Base-by-base conservation (phyloP, 164 flowering plant species). In the Piper betle region DNA sequence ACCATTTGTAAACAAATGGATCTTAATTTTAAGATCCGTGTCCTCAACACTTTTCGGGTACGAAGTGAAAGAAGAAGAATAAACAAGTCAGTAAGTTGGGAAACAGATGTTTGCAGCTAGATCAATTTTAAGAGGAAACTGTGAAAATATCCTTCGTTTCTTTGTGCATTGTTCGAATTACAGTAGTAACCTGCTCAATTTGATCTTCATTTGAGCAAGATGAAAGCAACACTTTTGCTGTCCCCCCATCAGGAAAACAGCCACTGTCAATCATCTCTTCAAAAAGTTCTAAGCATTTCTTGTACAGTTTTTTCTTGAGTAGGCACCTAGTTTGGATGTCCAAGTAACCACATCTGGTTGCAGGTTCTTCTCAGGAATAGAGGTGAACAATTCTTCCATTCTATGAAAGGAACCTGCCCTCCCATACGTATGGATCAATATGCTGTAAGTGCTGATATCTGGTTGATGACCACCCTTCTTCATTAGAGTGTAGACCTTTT, bases 241-340 rank as follows among this genome's bases (percentile, higher is more conserved):
- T 88, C 62, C 96, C 96, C 42, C 84, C 94, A 71, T 91, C 97
- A 0, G 96, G 96, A 39, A 77, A 82, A 69, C 96, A 88, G 39
- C 96, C 96, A 41, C 86, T 67, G 68, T 85, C 91, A 42, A 91
- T 80, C 97, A 91, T 91, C 57, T 88, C 88, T 70, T 91, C 97
- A 42, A 91, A 91, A 12, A 88, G 81, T 67, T 91, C 87, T 17
- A 91, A 33, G 69, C 97, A 86, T 73, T 71, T 84, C 55, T 54
- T 64, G 75, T 86, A 91, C 52, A 75, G 84, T 64, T 83, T 87
- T 80, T 25, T 61, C 82, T 81, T 6, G 97, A 83, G 76, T 91
- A 91, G 6, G 87, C 93, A 53, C 91, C 85, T 4, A 91, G 67
- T 53, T 91, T 73, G 0, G 91, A 84, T 9, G 97, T 91, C 97